Percentiles rank a stretch among this genome's conserved stretches.
These are phyloP conservation scores for Pterocarpus macrocarpus DNA, from an alignment of 306 rosid genomes.

Conservation along the genomic window DNA sequence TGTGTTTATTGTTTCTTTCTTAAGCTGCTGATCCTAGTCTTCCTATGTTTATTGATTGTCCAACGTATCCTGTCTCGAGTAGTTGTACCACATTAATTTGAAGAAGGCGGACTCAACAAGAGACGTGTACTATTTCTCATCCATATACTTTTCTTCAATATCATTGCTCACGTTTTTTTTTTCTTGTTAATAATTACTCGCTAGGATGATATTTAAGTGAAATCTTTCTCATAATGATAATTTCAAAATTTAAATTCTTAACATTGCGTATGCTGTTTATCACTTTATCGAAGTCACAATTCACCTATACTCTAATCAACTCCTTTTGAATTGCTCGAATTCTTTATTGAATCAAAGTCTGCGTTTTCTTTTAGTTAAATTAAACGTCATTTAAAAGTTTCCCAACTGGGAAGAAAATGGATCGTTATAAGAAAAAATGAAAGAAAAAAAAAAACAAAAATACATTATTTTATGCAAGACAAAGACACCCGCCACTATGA, in stretches of 20 bases:
- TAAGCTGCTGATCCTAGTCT: not conserved
- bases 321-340: too few species aligned
- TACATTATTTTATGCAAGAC: not conserved
- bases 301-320: too few species aligned
- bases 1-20: too few species aligned
- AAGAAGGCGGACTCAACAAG: not conserved
- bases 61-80: not conserved
- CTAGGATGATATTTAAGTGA: too few species aligned
- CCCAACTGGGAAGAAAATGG: not conserved
- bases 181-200: too few species aligned
- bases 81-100: not conserved
- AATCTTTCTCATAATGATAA: too few species aligned
- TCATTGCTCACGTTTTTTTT: not conserved
- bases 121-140: conserved; percentile 12
- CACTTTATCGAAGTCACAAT: too few species aligned
- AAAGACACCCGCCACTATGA: conserved; percentile 4
- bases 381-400: not conserved
- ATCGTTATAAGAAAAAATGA: not conserved
- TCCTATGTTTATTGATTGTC: not conserved
- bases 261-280: too few species aligned
- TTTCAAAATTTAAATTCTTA: too few species aligned
- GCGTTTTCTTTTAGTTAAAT: not conserved
- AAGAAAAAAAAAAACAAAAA: not conserved
- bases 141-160: not conserved
- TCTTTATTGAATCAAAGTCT: conserved; percentile 20